These are phyloP conservation scores for Aspergillus tanneri DNA, from an alignment of 2,329 filamentous ascomycete species.

Conservation along the genomic window DNA sequence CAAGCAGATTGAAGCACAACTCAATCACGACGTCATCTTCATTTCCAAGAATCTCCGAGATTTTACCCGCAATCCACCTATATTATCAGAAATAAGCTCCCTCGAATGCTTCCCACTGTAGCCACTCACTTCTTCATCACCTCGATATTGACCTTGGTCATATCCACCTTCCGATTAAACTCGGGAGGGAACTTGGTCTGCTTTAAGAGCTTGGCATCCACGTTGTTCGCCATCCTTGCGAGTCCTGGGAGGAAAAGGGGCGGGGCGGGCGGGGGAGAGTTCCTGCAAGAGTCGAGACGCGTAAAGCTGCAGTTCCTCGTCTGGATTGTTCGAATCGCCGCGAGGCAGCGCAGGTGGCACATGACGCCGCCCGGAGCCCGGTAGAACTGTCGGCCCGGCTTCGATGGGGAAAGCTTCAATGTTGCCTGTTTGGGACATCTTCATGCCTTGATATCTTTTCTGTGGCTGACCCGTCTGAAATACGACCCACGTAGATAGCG, in stretches of 20 bases:
- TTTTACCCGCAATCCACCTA: constrained; percentile 90
- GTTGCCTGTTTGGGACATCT: constrained; percentile 6
- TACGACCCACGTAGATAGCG: too few relatives aligned
- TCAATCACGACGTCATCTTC: constrained; percentile 97
- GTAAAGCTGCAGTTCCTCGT: background rate
- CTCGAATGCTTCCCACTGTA: background rate
- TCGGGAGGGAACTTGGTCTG: constrained; percentile 91
- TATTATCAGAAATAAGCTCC: background rate
- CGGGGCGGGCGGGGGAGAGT: constrained; percentile 4
- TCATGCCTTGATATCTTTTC: too few relatives aligned
- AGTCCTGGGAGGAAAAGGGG: background rate
- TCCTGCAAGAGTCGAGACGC: background rate
- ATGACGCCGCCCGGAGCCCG: constrained; percentile 2
- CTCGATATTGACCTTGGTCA: constrained; percentile 93
- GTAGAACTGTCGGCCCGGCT: constrained; percentile 17
- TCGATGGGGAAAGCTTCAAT: constrained; percentile 16
- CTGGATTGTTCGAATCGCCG: background rate
- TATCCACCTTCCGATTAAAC: constrained; percentile 95
- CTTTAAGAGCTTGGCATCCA: constrained; percentile 85
- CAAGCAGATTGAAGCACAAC: constrained; percentile 68
- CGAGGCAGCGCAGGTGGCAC: constrained; percentile 16
- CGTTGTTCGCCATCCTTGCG: constrained; percentile 72
- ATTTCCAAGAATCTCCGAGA: constrained; percentile 81
- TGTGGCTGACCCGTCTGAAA: too few relatives aligned
- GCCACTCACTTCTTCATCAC: constrained; percentile 88